Evolutionary conservation across 805 yeast species (phyloP), one percentile per base, ranked within the genome.

Genomic region (Novakomyces olei): DNA sequence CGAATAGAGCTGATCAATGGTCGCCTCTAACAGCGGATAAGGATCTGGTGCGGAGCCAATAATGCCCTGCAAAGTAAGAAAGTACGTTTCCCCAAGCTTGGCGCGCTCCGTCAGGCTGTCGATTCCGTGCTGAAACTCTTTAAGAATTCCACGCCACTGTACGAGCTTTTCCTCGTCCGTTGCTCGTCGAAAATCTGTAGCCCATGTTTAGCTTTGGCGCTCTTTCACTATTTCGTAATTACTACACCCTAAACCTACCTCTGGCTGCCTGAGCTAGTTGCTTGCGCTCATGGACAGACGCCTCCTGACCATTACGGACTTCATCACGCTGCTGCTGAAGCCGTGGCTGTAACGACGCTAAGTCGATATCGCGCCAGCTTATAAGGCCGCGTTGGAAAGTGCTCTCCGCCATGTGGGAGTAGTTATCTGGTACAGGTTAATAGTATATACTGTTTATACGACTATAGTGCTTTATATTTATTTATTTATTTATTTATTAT

Each of bases 41-140:
- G 96, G 96, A 54, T 85, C 95, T 0, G 95, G 95, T 0, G 91
- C 83, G 49, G 83, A 93, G 4, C 81, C 78, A 4, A 85, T 55
- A 10, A 69, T 59, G 35, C 78, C 59, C 55, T 85, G 85, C 15
- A 78, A 59, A 14, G 71, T 69, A 48, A 81, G 67, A 45, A 88
- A 74, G 19, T 70, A 61, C 25, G 63, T 58, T 45, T 88, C 96
- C 1, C 77, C 68, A 29, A 51, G 58, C 46, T 83, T 79, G 34
- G 78, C 70, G 39, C 88, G 68, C 41, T 68, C 67, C 1, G 94
- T 78, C 40, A 85, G 57, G 27, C 61, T 57, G 49, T 85, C 98
- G 44, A 85, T 77, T 47, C 81, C 95, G 36, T 71, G 67, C 51
- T 85, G 98, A 47, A 88, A 85, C 28, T 69, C 59, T 46, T 69